A percentile compares a stretch with the other conserved stretches of the same genome.
Evolutionary conservation across 179 eudicot genomes (phyloP).

Genomic region (Beta corolliflora): DNA sequence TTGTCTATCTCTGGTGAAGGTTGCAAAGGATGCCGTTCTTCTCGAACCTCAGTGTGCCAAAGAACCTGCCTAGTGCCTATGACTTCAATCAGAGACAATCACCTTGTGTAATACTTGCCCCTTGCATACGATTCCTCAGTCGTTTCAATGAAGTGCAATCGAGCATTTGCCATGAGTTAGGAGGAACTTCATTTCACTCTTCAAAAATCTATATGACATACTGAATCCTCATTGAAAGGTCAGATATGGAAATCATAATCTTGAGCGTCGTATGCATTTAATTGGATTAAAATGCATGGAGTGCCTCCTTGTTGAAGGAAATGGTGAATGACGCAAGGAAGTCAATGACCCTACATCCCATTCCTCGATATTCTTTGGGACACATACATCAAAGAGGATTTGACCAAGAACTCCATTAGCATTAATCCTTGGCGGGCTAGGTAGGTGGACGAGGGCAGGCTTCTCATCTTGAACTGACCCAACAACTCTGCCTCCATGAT

Average conservation of each 20-base stretch:
- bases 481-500: constrained; percentile 62
- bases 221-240: not conserved
- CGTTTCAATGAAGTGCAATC: constrained; percentile 6
- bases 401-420: constrained; percentile 89
- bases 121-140: not conserved
- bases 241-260: constrained; percentile 44
- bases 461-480: constrained; percentile 65
- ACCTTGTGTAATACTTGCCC: not conserved
- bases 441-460: constrained; percentile 53
- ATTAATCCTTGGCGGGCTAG: constrained; percentile 63
- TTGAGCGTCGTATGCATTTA: constrained; percentile 81
- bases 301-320: constrained; percentile 47
- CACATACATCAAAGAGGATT: constrained; percentile 82
- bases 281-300: constrained; percentile 68
- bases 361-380: constrained; percentile 78
- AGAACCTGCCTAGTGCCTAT: not conserved
- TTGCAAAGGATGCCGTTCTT: not conserved
- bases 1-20: not conserved
- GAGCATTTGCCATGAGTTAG: not conserved
- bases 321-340: constrained; percentile 36
- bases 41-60: constrained; percentile 13
- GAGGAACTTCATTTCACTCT: constrained; percentile 14
- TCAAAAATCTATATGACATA: not conserved
- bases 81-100: not conserved
- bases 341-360: constrained; percentile 78